Conservation (phyloP, 2,329 filamentous ascomycete species). For the Sporothrix protearum region DNA sequence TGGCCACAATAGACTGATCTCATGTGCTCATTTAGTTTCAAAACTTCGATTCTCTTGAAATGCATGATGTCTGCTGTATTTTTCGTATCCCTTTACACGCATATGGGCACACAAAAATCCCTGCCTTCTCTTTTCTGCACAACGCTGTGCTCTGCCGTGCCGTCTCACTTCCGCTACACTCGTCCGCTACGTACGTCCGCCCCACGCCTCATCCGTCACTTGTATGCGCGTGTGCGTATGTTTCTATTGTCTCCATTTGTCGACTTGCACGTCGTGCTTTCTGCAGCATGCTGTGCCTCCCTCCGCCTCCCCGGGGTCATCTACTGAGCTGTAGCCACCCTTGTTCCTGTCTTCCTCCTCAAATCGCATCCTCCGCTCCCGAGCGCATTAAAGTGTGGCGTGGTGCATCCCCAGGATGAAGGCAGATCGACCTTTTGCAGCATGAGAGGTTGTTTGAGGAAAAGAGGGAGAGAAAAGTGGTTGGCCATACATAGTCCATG, state of each 20-base stretch:
- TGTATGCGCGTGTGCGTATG: not conserved
- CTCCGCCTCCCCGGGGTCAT: not conserved
- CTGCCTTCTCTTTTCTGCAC: not conserved
- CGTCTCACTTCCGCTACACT: not conserved
- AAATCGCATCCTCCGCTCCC: not conserved
- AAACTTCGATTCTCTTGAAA: not conserved
- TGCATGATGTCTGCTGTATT: not conserved
- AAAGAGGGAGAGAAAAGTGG: not conserved
- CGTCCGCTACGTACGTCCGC: not conserved
- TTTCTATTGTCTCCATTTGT: not conserved
- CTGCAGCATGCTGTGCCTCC: not conserved
- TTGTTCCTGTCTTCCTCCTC: not conserved
- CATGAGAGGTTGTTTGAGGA: not conserved
- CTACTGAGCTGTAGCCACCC: not conserved
- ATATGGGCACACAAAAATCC: not conserved
- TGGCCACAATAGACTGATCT: too few species aligned
- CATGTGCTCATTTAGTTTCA: too few species aligned
- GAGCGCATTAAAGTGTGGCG: constrained; percentile 4
- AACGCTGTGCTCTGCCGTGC: not conserved
- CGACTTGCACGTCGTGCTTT: not conserved
- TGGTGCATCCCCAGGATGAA: not conserved
- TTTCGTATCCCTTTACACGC: too few species aligned
- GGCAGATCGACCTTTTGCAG: not conserved
- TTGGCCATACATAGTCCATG: not conserved
- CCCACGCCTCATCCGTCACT: not conserved